These are phyloP conservation scores for Eimeria sp. DNA, from an alignment of 169 alveolate species.

Conservation along the genomic window DNA sequence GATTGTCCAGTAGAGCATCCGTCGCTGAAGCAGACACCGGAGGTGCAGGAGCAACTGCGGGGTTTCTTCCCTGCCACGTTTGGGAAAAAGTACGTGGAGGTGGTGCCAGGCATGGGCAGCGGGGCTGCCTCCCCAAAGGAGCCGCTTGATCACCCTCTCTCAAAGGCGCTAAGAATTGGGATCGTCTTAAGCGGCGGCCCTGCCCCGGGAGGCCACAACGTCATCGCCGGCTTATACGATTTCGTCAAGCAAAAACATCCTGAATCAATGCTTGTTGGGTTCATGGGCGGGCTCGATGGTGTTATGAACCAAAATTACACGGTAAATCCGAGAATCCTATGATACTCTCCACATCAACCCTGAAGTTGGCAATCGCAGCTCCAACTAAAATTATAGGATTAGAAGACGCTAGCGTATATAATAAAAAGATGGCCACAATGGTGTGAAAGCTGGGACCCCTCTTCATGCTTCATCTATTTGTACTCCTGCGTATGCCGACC, in stretches of 20 bases:
- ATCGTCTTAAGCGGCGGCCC: conserved; percentile 99
- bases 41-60: conserved; percentile 70
- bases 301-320: conserved; percentile 79
- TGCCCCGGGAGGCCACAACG: conserved; percentile 99
- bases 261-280: conserved; percentile 80
- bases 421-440: not conserved
- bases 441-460: not conserved
- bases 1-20: conserved; percentile 66
- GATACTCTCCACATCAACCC: not conserved
- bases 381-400: no score
- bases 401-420: no score
- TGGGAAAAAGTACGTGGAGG: conserved; percentile 74
- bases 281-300: conserved; percentile 85
- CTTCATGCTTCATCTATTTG: not conserved
- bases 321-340: conserved; percentile 1
- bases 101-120: conserved; percentile 70
- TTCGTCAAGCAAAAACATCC: conserved; percentile 77
- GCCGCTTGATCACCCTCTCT: conserved; percentile 46
- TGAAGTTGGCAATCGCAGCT: not conserved
- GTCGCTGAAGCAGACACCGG: conserved; percentile 64
- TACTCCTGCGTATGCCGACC: no score
- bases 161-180: conserved; percentile 90
- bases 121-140: conserved; percentile 67
- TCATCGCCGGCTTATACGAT: conserved; percentile 96
- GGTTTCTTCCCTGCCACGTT: conserved; percentile 72